Conservation (phyloP, 192 early-diverging fungal genomes). For the Haplosporangium gracile region DNA sequence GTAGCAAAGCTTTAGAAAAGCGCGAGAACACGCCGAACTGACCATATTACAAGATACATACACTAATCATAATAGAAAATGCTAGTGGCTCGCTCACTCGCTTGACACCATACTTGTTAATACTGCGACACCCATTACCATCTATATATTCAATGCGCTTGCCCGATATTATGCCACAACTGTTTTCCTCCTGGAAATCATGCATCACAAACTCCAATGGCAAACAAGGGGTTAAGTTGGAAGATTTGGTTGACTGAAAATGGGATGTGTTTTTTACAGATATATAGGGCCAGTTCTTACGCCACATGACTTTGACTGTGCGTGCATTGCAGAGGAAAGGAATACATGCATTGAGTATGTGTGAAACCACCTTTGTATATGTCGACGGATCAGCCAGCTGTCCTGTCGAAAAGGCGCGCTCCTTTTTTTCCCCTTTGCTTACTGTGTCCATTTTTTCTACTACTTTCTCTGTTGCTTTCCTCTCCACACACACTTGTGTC, state of each 20-base stretch:
- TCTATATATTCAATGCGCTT: background rate
- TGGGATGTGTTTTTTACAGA: background rate
- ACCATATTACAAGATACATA: background rate
- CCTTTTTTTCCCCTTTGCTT: too few relatives aligned
- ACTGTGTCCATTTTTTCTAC: background rate
- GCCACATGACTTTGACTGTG: background rate
- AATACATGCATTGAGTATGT: background rate
- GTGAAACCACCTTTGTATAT: background rate
- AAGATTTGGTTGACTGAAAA: background rate
- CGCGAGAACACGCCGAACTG: background rate
- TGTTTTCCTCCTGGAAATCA: background rate
- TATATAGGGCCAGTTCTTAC: background rate
- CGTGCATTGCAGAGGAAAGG: background rate
- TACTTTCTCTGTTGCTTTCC: background rate
- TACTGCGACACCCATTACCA: background rate
- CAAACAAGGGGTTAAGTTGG: background rate
- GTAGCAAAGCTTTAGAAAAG: constrained; percentile 17
- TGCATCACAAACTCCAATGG: background rate
- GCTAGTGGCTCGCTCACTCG: background rate
- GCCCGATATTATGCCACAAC: background rate
- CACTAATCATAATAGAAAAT: background rate
- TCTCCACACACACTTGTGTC: background rate
- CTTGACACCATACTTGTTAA: background rate
- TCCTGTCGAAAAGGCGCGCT: background rate
- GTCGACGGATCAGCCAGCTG: background rate